A percentile compares a stretch with the other conserved stretches of the same genome.
These are phyloP conservation scores for Auricularia cornea DNA, from an alignment of 768 basidiomycete species.

Conservation along the genomic window DNA sequence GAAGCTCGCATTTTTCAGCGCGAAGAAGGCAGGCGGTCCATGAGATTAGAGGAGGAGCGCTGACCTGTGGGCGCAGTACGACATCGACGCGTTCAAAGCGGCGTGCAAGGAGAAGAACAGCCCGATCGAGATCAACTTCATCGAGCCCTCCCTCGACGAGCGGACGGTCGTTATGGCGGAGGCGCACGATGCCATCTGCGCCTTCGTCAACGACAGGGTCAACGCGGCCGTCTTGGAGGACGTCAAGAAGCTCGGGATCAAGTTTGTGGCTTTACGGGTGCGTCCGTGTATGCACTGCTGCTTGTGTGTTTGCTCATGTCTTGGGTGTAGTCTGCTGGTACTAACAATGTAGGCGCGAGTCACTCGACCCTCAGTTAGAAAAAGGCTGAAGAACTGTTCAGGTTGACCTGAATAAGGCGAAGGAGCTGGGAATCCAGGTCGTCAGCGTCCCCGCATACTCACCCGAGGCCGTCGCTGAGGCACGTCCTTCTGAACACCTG, in stretches of 20 bases:
- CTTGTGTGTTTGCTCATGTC: background rate
- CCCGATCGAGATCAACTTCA: constrained; percentile 7
- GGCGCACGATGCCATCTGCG: constrained; percentile 11
- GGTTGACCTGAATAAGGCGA: constrained; percentile 14
- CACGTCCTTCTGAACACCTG: background rate
- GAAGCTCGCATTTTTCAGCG: constrained; percentile 13
- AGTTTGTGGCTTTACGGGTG: constrained; percentile 9
- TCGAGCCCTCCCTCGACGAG: constrained; percentile 5
- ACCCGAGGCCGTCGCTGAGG: constrained; percentile 16
- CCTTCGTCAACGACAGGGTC: constrained; percentile 14
- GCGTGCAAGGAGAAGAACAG: background rate
- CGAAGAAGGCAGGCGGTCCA: constrained; percentile 9
- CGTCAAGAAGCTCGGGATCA: constrained; percentile 7
- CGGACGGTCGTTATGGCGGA: constrained; percentile 7
- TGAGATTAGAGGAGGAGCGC: background rate
- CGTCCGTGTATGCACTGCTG: background rate
- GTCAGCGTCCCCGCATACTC: constrained; percentile 15
- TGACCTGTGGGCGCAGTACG: background rate
- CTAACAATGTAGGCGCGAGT: background rate
- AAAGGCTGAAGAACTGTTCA: no score
- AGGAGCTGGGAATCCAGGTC: constrained; percentile 11
- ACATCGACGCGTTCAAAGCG: background rate
- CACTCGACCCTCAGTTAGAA: no score
- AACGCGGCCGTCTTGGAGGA: constrained; percentile 8
- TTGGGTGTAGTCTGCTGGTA: background rate